phyloP scores from a whole-genome alignment of 2,329 filamentous ascomycete genomes.

The Clonostachys sp. region DNA sequence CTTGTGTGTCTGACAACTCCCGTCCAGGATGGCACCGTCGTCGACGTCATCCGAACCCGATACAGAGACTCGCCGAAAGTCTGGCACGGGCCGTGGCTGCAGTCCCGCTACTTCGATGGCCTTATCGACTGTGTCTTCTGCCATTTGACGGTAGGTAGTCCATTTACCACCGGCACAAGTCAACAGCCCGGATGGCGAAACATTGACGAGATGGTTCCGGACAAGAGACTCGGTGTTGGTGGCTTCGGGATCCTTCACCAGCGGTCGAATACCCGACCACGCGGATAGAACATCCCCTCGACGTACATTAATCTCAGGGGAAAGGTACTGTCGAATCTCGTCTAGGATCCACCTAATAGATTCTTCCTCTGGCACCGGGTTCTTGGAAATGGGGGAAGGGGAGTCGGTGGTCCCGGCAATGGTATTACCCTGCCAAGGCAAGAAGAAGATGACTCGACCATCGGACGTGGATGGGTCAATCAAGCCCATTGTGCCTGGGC shows the following conservation, averaged over 20 bases:
- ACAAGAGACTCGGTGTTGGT: conserved; percentile 84
- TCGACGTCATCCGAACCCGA: conserved; percentile 64
- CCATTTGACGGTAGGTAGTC: conserved; percentile 93
- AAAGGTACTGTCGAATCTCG: conserved; percentile 77
- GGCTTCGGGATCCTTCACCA: conserved; percentile 82
- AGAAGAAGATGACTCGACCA: conserved; percentile 87
- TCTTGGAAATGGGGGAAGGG: conserved; percentile 62
- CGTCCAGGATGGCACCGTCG: conserved; percentile 60
- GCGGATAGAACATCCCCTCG: conserved; percentile 84
- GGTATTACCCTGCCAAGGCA: conserved; percentile 90
- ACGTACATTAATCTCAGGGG: conserved; percentile 79
- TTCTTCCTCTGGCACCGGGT: conserved; percentile 75
- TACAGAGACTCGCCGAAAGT: conserved; percentile 64
- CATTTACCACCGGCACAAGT: conserved; percentile 89
- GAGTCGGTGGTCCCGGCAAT: conserved; percentile 87
- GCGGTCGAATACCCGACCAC: conserved; percentile 82
- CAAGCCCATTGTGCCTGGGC: conserved; percentile 79
- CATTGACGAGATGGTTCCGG: conserved; percentile 78
- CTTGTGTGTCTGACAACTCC: conserved; percentile 77
- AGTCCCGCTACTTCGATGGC: conserved; percentile 68
- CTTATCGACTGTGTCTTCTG: conserved; percentile 81
- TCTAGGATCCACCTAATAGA: conserved; percentile 86
- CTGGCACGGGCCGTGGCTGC: conserved; percentile 46
- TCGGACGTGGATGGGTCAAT: conserved; percentile 85
- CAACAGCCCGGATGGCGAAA: conserved; percentile 74